A percentile compares a stretch with the other conserved stretches of the same genome.
Evolutionary conservation across 352 stramenopile genomes (phyloP).

Genomic region (Phytophthora lateralis): DNA sequence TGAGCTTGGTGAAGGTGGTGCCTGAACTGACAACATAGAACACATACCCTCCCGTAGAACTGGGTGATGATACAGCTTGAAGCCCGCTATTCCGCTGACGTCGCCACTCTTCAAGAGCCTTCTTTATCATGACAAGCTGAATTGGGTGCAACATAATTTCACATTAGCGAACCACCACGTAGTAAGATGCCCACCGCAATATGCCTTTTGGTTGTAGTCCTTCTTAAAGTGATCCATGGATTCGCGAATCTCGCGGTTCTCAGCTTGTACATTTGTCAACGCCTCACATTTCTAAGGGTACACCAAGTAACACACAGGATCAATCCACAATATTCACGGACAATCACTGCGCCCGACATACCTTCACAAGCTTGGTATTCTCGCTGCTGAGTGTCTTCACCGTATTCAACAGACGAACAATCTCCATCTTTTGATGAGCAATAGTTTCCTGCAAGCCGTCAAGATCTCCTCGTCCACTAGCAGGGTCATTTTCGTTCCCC

Average conservation of each 20-base stretch:
- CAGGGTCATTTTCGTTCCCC: conserved; percentile 2
- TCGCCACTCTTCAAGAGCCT: conserved; percentile 88
- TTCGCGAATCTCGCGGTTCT: conserved; percentile 81
- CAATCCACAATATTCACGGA: not conserved
- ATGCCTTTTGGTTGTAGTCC: conserved; percentile 89
- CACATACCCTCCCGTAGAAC: conserved; percentile 21
- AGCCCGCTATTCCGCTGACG: conserved; percentile 52
- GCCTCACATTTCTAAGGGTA: conserved; percentile 74
- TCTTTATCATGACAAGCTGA: conserved; percentile 89
- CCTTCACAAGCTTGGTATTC: conserved; percentile 85
- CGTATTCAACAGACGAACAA: conserved; percentile 78
- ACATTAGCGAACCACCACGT: not conserved
- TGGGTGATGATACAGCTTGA: conserved; percentile 17
- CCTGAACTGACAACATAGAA: not conserved
- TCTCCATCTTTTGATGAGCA: conserved; percentile 81
- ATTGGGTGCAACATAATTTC: not conserved
- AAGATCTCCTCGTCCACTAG: conserved; percentile 29
- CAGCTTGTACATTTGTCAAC: conserved; percentile 68
- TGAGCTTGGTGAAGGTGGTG: not conserved
- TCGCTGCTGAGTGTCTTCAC: conserved; percentile 87
- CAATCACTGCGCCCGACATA: conserved; percentile 21
- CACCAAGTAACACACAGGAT: conserved; percentile 1
- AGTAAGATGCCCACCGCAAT: not conserved
- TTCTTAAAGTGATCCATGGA: conserved; percentile 88
- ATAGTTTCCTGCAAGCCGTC: conserved; percentile 63